These are phyloP conservation scores for Sporothrix humicola DNA, from an alignment of 2,329 filamentous ascomycete genomes.

Conservation along the genomic window DNA sequence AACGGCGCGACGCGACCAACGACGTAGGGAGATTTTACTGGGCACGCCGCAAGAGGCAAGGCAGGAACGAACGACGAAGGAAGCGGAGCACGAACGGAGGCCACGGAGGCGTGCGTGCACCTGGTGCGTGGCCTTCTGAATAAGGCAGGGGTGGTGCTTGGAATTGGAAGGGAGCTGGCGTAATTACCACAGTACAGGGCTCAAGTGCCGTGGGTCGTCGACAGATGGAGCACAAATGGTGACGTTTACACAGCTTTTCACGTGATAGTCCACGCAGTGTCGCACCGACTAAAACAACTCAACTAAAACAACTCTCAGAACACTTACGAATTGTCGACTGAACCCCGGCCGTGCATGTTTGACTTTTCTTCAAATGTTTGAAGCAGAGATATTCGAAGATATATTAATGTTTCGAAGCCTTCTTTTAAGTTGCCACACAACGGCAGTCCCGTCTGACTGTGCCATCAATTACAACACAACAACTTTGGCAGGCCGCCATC, in stretches of 20 bases:
- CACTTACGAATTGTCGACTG: background rate
- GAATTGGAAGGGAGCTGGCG: conserved; percentile 5
- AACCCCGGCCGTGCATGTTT: background rate
- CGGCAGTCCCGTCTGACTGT: no score
- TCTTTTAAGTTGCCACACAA: no score
- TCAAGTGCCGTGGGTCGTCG: background rate
- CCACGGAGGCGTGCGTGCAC: conserved; percentile 5
- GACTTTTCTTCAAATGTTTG: conserved; percentile 1
- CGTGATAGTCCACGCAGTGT: background rate
- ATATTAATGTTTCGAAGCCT: conserved; percentile 16
- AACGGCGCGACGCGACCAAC: background rate
- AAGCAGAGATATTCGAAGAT: background rate
- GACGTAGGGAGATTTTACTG: background rate
- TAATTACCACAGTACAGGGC: background rate
- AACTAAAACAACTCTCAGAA: background rate
- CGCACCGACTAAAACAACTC: background rate
- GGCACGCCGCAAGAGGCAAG: background rate
- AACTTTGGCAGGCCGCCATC: background rate
- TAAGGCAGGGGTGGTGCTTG: background rate
- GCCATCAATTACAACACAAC: no score
- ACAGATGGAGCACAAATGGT: background rate
- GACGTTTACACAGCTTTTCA: background rate
- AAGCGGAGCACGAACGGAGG: conserved; percentile 10
- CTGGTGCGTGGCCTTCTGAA: conserved; percentile 7
- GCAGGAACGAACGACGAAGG: background rate